Evolutionary conservation across 441 rosid genomes (phyloP).

Genomic region (Pelargonium australe): DNA sequence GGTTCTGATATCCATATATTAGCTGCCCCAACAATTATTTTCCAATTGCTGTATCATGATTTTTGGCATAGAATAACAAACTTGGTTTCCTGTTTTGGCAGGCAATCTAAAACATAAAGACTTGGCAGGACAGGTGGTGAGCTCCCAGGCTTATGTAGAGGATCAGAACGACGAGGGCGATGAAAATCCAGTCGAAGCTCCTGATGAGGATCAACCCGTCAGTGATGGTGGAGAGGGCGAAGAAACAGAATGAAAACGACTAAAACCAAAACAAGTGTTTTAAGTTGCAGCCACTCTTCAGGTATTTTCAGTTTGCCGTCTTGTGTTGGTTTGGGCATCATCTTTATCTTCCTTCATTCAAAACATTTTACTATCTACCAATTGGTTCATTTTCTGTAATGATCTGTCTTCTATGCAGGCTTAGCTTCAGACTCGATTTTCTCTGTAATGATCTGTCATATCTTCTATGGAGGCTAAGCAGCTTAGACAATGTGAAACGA

Average conservation of each 20-base stretch:
- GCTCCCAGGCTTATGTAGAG: conserved; percentile 70
- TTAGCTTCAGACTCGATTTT: no score
- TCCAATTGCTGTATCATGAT: background rate
- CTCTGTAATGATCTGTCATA: no score
- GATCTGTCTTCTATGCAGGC: no score
- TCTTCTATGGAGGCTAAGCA: no score
- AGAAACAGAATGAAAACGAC: conserved; percentile 21
- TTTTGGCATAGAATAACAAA: background rate
- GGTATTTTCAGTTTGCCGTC: background rate
- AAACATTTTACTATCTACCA: no score
- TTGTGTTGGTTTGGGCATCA: background rate
- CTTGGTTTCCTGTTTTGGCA: conserved; percentile 24
- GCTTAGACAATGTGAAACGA: no score
- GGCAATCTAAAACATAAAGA: conserved; percentile 84
- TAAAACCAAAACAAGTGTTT: background rate
- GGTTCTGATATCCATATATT: background rate
- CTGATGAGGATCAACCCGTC: conserved; percentile 24
- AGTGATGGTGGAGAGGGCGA: conserved; percentile 19
- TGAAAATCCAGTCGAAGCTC: conserved; percentile 34
- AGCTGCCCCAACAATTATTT: no score
- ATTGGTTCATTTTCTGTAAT: no score
- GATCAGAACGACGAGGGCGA: conserved; percentile 29
- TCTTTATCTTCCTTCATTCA: background rate
- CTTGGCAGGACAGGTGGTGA: conserved; percentile 65
- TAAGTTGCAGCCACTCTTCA: no score